Percentiles rank a stretch among this genome's conserved stretches.
phyloP scores from a whole-genome alignment of 257 asterid genomes.

The Mitragyna speciosa region DNA sequence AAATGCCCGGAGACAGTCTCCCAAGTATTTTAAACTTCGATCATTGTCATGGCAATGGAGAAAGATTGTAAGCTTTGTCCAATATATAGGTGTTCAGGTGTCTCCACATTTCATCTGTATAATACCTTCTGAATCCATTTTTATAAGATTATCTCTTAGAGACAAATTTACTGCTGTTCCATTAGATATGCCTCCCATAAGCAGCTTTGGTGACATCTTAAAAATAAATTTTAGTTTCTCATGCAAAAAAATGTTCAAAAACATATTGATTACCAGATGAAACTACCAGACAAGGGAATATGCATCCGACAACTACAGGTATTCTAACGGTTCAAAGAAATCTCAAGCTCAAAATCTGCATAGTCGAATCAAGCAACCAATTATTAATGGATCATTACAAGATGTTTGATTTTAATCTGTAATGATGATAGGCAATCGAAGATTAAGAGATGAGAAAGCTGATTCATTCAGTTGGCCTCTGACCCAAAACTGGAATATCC shows the following conservation, averaged over 20 bases:
- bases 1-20: too few species aligned
- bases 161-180: too few species aligned
- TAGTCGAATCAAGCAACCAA: neutral
- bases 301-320: neutral
- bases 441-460: neutral
- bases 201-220: too few species aligned
- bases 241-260: neutral
- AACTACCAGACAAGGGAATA: neutral
- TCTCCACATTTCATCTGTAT: too few species aligned
- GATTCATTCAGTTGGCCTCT: slow-evolving; percentile 66
- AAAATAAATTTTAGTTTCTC: neutral
- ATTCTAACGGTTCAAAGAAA: slow-evolving; percentile 12
- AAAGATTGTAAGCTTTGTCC: too few species aligned
- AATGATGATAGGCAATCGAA: neutral
- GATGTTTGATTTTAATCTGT: neutral
- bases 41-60: too few species aligned
- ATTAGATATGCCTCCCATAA: too few species aligned
- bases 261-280: neutral
- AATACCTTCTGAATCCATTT: too few species aligned
- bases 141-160: too few species aligned
- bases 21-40: too few species aligned
- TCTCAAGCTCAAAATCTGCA: neutral
- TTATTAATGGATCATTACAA: neutral
- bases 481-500: slow-evolving; percentile 82
- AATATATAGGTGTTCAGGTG: too few species aligned